Conservation (phyloP, 306 rosid genomes). For the Inga leiocalycina region DNA sequence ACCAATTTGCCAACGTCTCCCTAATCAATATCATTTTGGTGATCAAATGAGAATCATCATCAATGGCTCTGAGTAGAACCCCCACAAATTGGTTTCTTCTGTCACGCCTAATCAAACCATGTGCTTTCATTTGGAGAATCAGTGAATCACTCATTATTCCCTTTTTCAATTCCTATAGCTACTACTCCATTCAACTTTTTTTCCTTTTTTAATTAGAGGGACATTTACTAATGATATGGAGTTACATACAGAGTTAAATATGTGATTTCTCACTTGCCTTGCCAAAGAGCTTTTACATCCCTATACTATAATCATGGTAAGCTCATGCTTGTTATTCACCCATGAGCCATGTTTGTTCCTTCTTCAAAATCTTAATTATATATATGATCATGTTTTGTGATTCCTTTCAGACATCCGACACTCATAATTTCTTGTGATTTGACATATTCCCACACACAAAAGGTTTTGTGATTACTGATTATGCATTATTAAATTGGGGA, state of each 20-base stretch:
- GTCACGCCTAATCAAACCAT: not conserved
- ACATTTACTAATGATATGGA: too few species aligned
- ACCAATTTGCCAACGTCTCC: not conserved
- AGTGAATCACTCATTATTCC: not conserved
- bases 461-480: not conserved
- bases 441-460: not conserved
- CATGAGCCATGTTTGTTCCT: not conserved
- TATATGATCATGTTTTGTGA: not conserved
- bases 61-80: not conserved
- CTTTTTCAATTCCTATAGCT: too few species aligned
- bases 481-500: not conserved
- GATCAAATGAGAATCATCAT: not conserved
- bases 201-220: too few species aligned
- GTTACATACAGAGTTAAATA: too few species aligned
- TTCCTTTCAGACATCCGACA: not conserved
- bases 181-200: too few species aligned
- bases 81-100: not conserved
- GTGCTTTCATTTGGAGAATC: not conserved
- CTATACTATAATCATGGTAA: not conserved
- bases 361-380: not conserved
- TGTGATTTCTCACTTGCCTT: too few species aligned
- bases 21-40: not conserved
- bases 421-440: not conserved
- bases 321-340: not conserved
- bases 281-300: too few species aligned